Evolutionary conservation across 768 basidiomycete species (phyloP), one percentile per base, ranked within the genome.

Genomic region (Tylopilus plumbeoviolaceoides): DNA sequence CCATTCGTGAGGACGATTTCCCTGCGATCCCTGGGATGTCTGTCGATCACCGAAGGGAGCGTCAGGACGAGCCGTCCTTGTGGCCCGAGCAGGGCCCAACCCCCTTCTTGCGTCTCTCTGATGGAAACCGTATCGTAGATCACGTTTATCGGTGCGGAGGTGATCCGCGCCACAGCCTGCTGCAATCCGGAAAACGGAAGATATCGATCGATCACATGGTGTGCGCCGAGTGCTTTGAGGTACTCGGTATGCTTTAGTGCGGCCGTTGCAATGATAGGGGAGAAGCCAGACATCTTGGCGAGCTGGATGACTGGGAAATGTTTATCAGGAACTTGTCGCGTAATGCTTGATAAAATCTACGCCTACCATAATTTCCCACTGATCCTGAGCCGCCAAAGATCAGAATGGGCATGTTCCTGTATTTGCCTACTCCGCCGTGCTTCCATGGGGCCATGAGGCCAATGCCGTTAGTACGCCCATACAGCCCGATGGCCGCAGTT

Each of bases 401-500:
- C 30, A 82, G 52, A 40, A 80, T 71, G 1, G 79, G 73, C 47
- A 71, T 70, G 5, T 70, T 76, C 35, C 63, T 64, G 57, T 79
- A 78, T 41, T 72, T 76, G 38, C 72, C 74, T 21, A 59, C 59
- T 50, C 70, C 71, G 18, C 63, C 67, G 15, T 66, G 57, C 38
- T 69, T 70, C 60, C 75, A 68, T 0, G 77, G 75, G 9, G 74
- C 55, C 47, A 66, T 59, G 48, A 81, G 67, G 46, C 72, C 75
- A 2, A 73, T 63, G 39, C 78, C 78, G 54, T 73, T 63, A 71
- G 67, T 15, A 40, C 63, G 45, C 52, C 59, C 70, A 62, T 78
- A 83, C 18, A 84, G 56, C 2, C 78, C 81, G n/a, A 75, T 66
- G 31, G 75, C 76, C 15, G 79, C 78, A 18, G 78, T 76, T 8